These are phyloP conservation scores for Erysimum cheiranthoides DNA, from an alignment of 345 rosid species.

Conservation along the genomic window DNA sequence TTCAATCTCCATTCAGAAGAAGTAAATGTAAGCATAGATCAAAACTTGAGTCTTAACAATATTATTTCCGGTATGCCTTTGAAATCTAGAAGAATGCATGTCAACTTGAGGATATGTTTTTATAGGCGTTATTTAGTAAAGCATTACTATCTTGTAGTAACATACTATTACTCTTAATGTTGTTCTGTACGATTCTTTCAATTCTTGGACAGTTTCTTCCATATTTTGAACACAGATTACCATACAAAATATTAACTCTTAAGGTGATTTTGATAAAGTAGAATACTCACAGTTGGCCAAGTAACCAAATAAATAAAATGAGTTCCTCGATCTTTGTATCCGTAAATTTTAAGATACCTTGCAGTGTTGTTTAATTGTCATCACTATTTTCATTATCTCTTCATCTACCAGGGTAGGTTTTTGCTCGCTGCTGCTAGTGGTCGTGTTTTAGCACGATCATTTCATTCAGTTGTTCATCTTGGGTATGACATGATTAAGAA, in stretches of 20 bases:
- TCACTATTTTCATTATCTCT: constrained; percentile 11
- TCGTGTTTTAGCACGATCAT: constrained; percentile 89
- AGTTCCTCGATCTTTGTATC: not conserved
- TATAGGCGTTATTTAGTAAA: not conserved
- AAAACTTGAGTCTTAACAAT: constrained; percentile 23
- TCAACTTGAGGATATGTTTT: not conserved
- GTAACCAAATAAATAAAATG: not conserved
- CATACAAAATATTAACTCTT: not conserved
- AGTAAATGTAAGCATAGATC: constrained; percentile 74
- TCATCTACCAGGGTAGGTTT: constrained; percentile 84
- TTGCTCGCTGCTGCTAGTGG: constrained; percentile 98
- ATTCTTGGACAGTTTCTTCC: constrained; percentile 7
- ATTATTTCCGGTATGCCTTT: constrained; percentile 1
- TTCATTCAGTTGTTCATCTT: constrained; percentile 83
- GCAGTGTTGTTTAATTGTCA: constrained; percentile 6
- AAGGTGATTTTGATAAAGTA: not conserved
- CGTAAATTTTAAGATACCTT: not conserved
- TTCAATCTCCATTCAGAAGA: constrained; percentile 99
- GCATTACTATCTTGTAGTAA: not conserved
- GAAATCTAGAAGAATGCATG: constrained; percentile 2
- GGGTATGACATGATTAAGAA: constrained; percentile 84
- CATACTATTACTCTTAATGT: not conserved
- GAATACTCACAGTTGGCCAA: not conserved
- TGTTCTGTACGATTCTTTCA: not conserved
- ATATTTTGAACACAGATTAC: not conserved